These are phyloP conservation scores for Aureobasidium sp. DNA, from an alignment of 2,329 filamentous ascomycete genomes.

Conservation along the genomic window DNA sequence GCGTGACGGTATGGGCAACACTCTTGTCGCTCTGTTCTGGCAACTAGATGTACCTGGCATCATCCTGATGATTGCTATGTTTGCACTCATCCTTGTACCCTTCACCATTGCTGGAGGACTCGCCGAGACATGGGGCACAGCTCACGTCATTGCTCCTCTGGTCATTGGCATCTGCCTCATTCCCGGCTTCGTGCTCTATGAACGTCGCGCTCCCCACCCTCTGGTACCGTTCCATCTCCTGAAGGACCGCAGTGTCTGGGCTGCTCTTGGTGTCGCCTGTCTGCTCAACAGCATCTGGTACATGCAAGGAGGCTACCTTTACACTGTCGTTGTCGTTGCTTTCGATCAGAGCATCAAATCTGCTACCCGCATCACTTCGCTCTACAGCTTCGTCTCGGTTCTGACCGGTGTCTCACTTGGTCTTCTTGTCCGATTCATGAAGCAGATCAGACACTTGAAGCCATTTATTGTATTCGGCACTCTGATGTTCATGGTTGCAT, in stretches of 20 bases:
- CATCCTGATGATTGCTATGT: conserved; percentile 51
- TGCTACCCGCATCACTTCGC: conserved; percentile 51
- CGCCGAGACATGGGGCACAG: conserved; percentile 28
- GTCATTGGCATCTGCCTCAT: conserved; percentile 32
- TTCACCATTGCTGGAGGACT: conserved; percentile 46
- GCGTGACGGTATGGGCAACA: conserved; percentile 31
- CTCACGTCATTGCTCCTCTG: conserved; percentile 35
- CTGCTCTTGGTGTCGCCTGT: conserved; percentile 50
- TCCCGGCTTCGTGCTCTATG: conserved; percentile 32
- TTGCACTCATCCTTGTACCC: conserved; percentile 60
- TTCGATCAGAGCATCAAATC: conserved; percentile 51
- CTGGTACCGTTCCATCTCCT: conserved; percentile 41
- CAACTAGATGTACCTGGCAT: conserved; percentile 53
- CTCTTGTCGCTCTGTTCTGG: conserved; percentile 44
- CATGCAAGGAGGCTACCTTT: conserved; percentile 57
- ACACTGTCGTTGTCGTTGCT: conserved; percentile 52
- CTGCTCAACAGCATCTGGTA: conserved; percentile 53
- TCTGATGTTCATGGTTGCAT: conserved; percentile 26
- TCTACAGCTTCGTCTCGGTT: conserved; percentile 53
- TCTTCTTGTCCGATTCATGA: conserved; percentile 27
- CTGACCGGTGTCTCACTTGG: conserved; percentile 45
- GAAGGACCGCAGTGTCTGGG: conserved; percentile 58
- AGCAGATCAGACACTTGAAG: conserved; percentile 20
- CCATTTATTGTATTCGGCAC: conserved; percentile 27
- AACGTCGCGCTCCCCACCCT: conserved; percentile 34